Base-by-base conservation (phyloP, 495 filamentous ascomycete species). In the Xylaria nigripes region DNA sequence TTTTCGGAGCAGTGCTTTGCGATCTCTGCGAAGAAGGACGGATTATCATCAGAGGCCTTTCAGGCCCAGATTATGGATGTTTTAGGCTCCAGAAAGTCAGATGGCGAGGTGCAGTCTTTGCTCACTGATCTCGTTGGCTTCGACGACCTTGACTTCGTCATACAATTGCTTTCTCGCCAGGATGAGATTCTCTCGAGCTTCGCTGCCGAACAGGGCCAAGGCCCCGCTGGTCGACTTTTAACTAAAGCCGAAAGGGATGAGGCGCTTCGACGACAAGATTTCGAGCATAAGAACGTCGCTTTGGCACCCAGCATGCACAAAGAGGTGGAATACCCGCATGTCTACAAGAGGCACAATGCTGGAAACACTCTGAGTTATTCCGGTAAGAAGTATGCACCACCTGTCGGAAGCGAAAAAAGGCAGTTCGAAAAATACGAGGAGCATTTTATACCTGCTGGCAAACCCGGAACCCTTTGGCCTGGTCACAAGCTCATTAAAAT, bases 121-220 rank as follows among this genome's bases (percentile, higher is more conserved):
- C 75, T 98, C n/a, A 88, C 86, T 0, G 94, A 98, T 61, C 83
- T 96, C 51, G 74, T 97, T 47, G 93, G 93, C 0, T 96, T 88
- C 62, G 88, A 91, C 53, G 91, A 97, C 60, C 71, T 97, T 13
- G 90, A 97, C 50, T 80, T 96, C 51, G 81, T 97, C 30, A 87
- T 87, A 54, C 86, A 95, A 51, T 69, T 97, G 22, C 85, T 95
- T 53, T 72, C 79, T 4, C 85, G 90, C 60, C 75, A 90, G 21
- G 64, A 72, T 45, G 82, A 89, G 45, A 78, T 97, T 27, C 55
- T 69, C 46, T 58, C 73, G 12, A 64, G 68, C 15, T 58, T 69
- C 0, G 57, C 66, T 18, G 18, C 65, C 19, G 58, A 64, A 42
- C 64, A 73, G 42, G 60, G 67, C 8, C 70, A 75, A 25, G 75